Evolutionary conservation across 768 basidiomycete species (phyloP).

Genomic region (Suillus ampliporus): DNA sequence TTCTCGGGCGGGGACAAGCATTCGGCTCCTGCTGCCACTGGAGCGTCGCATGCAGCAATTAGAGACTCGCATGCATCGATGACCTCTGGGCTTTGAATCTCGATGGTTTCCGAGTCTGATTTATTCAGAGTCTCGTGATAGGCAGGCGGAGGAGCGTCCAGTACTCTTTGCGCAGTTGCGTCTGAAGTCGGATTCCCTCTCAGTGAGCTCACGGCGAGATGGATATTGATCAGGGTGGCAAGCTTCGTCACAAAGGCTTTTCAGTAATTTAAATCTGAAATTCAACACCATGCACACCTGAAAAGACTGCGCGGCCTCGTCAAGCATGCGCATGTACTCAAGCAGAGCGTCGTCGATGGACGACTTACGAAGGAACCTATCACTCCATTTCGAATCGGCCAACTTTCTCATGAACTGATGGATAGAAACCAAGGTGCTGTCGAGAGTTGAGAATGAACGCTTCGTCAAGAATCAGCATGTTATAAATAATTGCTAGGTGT

Average conservation of each 20-base stretch:
- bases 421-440: constrained; percentile 46
- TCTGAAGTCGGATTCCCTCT: constrained; percentile 2
- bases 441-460: constrained; percentile 2
- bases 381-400: constrained; percentile 47
- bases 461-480: background rate
- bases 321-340: constrained; percentile 40
- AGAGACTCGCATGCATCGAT: background rate
- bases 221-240: constrained; percentile 52
- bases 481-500: constrained; percentile 10
- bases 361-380: constrained; percentile 45
- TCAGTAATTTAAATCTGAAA: background rate
- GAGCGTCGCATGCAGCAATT: background rate
- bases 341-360: constrained; percentile 46
- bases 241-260: constrained; percentile 35
- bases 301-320: constrained; percentile 53
- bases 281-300: constrained; percentile 38
- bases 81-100: constrained; percentile 10
- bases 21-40: constrained; percentile 23
- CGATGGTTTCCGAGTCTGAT: background rate
- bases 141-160: constrained; percentile 27
- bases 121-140: constrained; percentile 8
- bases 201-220: constrained; percentile 42
- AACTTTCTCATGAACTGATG: constrained; percentile 45
- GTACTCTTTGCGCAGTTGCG: background rate
- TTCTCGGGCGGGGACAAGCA: constrained; percentile 23